phyloP scores from a whole-genome alignment of 495 filamentous ascomycete species.

The Extremus antarcticus region DNA sequence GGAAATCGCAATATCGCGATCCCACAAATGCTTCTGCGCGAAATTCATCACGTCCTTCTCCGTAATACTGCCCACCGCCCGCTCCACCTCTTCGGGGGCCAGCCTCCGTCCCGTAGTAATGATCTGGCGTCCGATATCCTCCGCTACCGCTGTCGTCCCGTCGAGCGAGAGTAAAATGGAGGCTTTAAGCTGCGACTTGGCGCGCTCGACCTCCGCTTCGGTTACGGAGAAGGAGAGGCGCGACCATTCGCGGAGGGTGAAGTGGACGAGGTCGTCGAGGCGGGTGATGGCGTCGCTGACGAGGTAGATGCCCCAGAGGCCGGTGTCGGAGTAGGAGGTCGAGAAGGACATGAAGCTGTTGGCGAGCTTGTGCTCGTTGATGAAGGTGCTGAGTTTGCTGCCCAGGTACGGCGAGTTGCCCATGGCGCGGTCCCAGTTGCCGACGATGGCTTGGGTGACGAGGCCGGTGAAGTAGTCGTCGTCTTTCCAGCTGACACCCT shows the following conservation, averaged over 20 bases:
- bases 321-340: constrained; percentile 98
- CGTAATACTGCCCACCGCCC: constrained; percentile 72
- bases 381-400: constrained; percentile 89
- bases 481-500: constrained; percentile 99
- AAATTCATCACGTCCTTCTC: constrained; percentile 97
- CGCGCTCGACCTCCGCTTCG: constrained; percentile 87
- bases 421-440: constrained; percentile 99
- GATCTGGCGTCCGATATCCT: constrained; percentile 97
- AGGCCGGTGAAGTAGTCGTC: constrained; percentile 97
- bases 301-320: constrained; percentile 99
- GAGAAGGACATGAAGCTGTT: constrained; percentile 99
- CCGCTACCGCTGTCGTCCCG: constrained; percentile 90
- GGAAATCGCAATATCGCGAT: constrained; percentile 87
- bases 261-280: constrained; percentile 94
- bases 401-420: constrained; percentile 92
- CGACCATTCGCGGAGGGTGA: constrained; percentile 95
- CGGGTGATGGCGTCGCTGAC: constrained; percentile 77
- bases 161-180: constrained; percentile 94
- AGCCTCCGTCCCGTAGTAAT: constrained; percentile 90
- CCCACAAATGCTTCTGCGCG: constrained; percentile 83
- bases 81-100: constrained; percentile 87
- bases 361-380: constrained; percentile 85
- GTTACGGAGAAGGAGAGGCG: constrained; percentile 78
- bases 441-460: constrained; percentile 95
- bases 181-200: constrained; percentile 98